Percentiles rank a stretch among this genome's conserved stretches.
phyloP scores from a whole-genome alignment of 2,329 filamentous ascomycete genomes.

The Calonectria montana region DNA sequence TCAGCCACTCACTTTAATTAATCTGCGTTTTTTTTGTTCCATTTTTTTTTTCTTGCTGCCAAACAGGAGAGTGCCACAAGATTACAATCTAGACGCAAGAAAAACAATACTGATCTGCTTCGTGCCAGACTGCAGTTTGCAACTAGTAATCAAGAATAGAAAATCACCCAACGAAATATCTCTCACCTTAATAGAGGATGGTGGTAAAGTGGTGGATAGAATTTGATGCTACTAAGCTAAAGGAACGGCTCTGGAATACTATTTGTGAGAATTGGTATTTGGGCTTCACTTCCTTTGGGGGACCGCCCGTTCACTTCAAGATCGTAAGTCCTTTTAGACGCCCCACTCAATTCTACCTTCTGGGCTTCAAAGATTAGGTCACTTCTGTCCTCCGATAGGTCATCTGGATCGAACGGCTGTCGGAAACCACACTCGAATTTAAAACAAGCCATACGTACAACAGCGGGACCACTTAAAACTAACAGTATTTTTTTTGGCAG shows the following conservation, averaged over 20 bases:
- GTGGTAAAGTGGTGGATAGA: background rate
- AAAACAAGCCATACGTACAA: background rate
- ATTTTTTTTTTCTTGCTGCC: too few species aligned
- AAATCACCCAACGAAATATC: background rate
- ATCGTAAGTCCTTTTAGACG: slow-evolving; percentile 54
- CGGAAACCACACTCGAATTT: background rate
- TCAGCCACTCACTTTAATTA: too few species aligned
- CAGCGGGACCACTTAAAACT: background rate
- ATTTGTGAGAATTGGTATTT: slow-evolving; percentile 63
- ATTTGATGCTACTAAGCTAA: background rate
- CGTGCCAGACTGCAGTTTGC: background rate
- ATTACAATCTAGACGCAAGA: too few species aligned
- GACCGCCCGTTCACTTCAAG: slow-evolving; percentile 77
- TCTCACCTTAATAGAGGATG: background rate
- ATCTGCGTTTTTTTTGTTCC: too few species aligned
- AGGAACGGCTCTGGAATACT: background rate
- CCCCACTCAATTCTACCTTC: background rate
- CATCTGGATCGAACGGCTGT: too few species aligned
- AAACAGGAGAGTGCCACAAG: too few species aligned
- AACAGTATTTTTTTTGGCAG: background rate
- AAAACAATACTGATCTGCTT: too few species aligned
- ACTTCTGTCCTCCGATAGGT: background rate
- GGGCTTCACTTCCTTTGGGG: slow-evolving; percentile 74
- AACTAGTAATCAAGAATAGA: background rate
- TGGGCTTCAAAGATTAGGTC: background rate